Base-by-base conservation (phyloP, 2,329 filamentous ascomycete species). In the Aspergillus nomiae region DNA sequence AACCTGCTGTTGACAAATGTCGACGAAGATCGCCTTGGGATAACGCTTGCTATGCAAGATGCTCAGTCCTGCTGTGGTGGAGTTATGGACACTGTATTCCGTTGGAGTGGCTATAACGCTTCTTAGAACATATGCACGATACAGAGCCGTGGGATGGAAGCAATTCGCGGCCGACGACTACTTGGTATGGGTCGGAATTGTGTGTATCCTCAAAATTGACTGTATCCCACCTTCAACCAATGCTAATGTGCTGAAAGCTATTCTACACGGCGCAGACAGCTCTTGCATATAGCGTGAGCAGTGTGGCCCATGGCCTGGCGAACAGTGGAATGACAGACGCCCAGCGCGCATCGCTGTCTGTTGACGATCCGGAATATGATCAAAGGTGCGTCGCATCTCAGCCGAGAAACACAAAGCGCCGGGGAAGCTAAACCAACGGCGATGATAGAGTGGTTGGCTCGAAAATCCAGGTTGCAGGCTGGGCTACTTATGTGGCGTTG, bases 321-420 rank as follows among this genome's bases (percentile, higher is more conserved):
- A 87, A 87, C 63, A 84, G 85, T 65, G 79, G 79, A 58, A 85
- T 88, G 83, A 82, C 84, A 2, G 72, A 80, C 26, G 77, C 76
- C 12, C 71, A 84, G 63, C 78, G 86, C 9, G 74, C 69, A 9
- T 73, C 77, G 0, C 71, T 87, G 21, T 74, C 76, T 3, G 73
- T 78, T 0, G 61, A 71, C 11, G 75, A 77, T 41, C 69, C 73
- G 1, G 83, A 85, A 65, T 86, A 81, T 67, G 68, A 71, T 4
- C 63, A 74, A 53, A 81, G 71, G 71, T 73, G 53, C 51, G 60
- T 58, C 30, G 54, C 16, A 45, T 16, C 19, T 10, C 10, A 16
- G 34, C n/a, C n/a, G 16, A 19, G 8, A 10, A n/a, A 11, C 34
- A n/a, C 9, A 41, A 41, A 41, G 38, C 38, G 16, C 9, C 38